Base-by-base conservation (phyloP, 805 yeast genomes). In the Ogataea siamensis region DNA sequence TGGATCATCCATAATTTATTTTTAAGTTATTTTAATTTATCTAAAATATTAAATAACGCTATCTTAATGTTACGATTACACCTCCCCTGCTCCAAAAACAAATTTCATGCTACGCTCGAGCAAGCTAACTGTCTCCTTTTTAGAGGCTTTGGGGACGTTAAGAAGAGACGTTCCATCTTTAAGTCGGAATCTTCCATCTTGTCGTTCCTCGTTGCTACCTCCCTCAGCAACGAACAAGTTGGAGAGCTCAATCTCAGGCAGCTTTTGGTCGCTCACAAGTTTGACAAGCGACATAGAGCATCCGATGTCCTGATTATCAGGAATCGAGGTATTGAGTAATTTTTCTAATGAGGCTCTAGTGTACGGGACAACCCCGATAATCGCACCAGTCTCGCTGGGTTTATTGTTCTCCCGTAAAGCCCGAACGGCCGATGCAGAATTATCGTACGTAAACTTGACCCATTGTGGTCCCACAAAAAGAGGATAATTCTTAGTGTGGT, bases 361-460 rank as follows among this genome's bases (percentile, higher is more conserved):
- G 55, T 81, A 83, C 4, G 94, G 86, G 7, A 83, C 64, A 60
- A 73, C 95, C 55, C 95, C 78, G 57, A 80, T 60, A 3, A 40
- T 26, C 17, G 71, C 67, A 1, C 51, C 54, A 8, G 86, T 91
- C 37, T 81, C 83, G 52, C 82, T 75, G 5, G 80, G 72, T 9
- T 70, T 60, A 4, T 95, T 95, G 55, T 87, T 85, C 54, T 88
- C 96, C 47, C 84, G 80, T 29, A 89, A 64, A 0, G 99, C 96
- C 39, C 95, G 78, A 12, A 77, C 60, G 2, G 95, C 96, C 7
- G 89, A 73, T 2, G 81, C 67, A 6, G 83, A 75, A 42, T 80
- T 81, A 40, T 79, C 83, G 59, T 78, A 93, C 3, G 97, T 89
- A 37, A 91, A 58, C 55, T 88, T 85, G n/a, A 89, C 79, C 98